Percentiles rank a stretch among this genome's conserved stretches.
phyloP scores from a whole-genome alignment of 306 rosid species.

The Gleditsia sinensis region DNA sequence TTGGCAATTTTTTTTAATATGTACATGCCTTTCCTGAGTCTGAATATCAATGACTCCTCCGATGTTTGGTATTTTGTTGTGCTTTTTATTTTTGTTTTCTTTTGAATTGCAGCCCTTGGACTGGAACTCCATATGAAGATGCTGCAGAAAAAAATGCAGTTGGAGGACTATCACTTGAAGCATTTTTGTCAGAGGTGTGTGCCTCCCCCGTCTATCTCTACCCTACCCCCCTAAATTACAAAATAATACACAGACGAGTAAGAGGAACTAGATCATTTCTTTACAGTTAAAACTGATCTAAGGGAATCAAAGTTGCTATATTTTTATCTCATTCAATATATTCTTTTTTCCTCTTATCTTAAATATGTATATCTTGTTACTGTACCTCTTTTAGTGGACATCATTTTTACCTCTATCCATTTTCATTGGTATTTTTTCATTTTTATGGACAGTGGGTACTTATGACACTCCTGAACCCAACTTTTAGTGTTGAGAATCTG shows the following conservation, averaged over 20 bases:
- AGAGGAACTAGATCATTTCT: background rate
- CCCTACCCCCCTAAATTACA: background rate
- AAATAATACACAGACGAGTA: background rate
- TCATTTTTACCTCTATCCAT: background rate
- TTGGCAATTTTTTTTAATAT: slow-evolving; percentile 1
- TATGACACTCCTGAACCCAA: slow-evolving; percentile 87
- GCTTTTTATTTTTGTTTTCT: slow-evolving; percentile 30
- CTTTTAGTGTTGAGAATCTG: slow-evolving; percentile 80
- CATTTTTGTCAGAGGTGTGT: slow-evolving; percentile 65
- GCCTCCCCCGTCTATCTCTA: background rate
- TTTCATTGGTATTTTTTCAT: background rate
- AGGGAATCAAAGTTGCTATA: background rate
- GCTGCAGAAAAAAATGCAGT: slow-evolving; percentile 78
- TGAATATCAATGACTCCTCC: slow-evolving; percentile 13
- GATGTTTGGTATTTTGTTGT: slow-evolving; percentile 20
- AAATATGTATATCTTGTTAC: background rate
- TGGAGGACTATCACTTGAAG: slow-evolving; percentile 84
- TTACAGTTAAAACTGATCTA: background rate
- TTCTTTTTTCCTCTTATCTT: background rate
- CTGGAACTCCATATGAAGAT: slow-evolving; percentile 68
- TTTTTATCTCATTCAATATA: background rate
- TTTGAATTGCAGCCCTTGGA: slow-evolving; percentile 72
- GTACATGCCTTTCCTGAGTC: slow-evolving; percentile 24
- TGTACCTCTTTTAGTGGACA: background rate
- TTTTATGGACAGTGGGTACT: slow-evolving; percentile 71